These are phyloP conservation scores for Cornus kousa DNA, from an alignment of 148 eudicot genomes.

Conservation along the genomic window DNA sequence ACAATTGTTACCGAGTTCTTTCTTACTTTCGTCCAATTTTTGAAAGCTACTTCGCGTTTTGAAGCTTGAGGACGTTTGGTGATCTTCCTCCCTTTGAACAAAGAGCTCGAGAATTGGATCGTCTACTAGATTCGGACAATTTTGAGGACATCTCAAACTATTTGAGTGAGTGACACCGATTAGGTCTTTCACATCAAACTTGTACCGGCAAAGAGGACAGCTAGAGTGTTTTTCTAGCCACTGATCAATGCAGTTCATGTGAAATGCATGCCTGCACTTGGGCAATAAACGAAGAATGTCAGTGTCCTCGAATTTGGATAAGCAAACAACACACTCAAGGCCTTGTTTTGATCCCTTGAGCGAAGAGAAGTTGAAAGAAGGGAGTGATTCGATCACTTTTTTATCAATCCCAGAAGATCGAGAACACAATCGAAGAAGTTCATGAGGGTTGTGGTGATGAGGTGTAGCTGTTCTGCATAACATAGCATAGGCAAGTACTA, in stretches of 20 bases:
- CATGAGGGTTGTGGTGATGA: not conserved
- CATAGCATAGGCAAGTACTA: constrained; percentile 16
- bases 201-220: constrained; percentile 35
- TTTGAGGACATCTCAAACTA: constrained; percentile 17
- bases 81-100: constrained; percentile 29
- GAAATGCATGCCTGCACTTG: constrained; percentile 37
- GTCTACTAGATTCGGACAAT: constrained; percentile 1
- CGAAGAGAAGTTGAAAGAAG: constrained; percentile 32
- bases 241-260: constrained; percentile 32
- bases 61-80: constrained; percentile 19
- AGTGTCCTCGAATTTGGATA: constrained; percentile 29
- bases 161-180: constrained; percentile 2
- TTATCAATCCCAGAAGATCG: constrained; percentile 33
- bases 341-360: constrained; percentile 36
- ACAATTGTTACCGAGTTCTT: constrained; percentile 13
- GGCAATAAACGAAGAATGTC: constrained; percentile 38
- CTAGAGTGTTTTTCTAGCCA: constrained; percentile 43
- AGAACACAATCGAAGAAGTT: constrained; percentile 14
- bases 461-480: constrained; percentile 12
- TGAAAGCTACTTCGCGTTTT: constrained; percentile 1
- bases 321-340: constrained; percentile 33
- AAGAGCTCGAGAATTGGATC: constrained; percentile 26
- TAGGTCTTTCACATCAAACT: constrained; percentile 9
- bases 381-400: constrained; percentile 29
- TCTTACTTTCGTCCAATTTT: not conserved